Evolutionary conservation across 192 early-diverging fungal genomes (phyloP).

Genomic region (Pilobolus umbonatus): DNA sequence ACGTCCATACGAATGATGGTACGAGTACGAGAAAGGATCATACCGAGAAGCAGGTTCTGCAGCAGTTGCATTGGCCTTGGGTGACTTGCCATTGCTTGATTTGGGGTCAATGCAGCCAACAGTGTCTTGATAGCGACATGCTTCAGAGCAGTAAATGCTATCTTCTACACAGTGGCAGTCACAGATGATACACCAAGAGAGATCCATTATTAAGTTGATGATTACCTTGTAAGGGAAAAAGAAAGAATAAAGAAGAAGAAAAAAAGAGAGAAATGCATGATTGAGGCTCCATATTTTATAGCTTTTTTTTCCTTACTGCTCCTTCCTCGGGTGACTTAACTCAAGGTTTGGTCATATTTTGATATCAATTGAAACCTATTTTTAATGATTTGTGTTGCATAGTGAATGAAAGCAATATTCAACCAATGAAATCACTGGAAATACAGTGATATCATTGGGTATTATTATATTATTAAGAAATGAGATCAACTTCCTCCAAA

Average conservation of each 20-base stretch:
- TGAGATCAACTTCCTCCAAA: no score
- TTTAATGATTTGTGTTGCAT: no score
- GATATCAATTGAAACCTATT: no score
- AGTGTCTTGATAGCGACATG: conserved; percentile 4
- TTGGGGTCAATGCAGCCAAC: neutral
- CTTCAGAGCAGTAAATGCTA: neutral
- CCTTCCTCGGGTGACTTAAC: no score
- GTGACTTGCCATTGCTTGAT: neutral
- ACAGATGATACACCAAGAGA: conserved; percentile 11
- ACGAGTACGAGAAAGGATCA: neutral
- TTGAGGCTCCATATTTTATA: conserved; percentile 1
- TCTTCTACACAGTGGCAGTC: conserved; percentile 1
- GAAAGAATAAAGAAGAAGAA: neutral
- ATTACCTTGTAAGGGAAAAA: neutral
- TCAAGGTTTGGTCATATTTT: no score
- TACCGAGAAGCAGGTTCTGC: neutral
- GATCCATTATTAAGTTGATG: neutral
- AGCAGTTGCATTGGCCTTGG: neutral
- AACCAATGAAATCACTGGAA: no score
- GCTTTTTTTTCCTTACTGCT: neutral
- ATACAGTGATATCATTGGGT: no score
- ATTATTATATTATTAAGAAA: no score
- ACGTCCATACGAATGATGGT: neutral
- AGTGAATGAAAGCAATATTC: no score
- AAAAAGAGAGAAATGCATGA: neutral